phyloP scores from a whole-genome alignment of 805 yeast species.

The Myxozyma sirexii region DNA sequence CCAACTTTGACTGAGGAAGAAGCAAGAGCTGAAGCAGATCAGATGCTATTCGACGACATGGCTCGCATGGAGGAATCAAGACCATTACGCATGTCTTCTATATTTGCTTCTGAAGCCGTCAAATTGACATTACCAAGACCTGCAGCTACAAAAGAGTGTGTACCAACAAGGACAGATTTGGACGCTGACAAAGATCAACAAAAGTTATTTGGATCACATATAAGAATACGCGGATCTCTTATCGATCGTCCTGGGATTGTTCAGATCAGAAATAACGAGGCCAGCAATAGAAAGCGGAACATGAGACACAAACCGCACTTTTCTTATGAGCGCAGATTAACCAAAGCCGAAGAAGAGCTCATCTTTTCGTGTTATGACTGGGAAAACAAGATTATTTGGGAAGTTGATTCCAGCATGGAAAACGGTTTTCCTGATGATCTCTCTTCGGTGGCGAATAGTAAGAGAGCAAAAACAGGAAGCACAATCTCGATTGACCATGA shows the following conservation, averaged over 20 bases:
- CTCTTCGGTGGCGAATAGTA: neutral
- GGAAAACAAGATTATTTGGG: conserved; percentile 33
- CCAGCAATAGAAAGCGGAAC: neutral
- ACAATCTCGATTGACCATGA: conserved; percentile 13
- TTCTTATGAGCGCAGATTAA: neutral
- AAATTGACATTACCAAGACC: conserved; percentile 59
- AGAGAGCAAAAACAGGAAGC: neutral
- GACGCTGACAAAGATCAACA: conserved; percentile 68
- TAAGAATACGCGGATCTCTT: conserved; percentile 15
- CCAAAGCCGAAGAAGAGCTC: conserved; percentile 25
- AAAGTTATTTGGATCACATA: conserved; percentile 38
- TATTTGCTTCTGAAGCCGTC: conserved; percentile 66
- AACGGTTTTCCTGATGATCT: neutral
- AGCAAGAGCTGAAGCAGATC: conserved; percentile 5
- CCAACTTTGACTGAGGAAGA: conserved; percentile 7
- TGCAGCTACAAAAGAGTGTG: conserved; percentile 38
- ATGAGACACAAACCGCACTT: neutral
- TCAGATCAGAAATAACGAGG: neutral
- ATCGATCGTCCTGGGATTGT: conserved; percentile 27
- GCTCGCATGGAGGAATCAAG: conserved; percentile 11
- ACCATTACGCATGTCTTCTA: conserved; percentile 28
- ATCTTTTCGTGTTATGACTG: conserved; percentile 34
- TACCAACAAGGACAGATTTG: conserved; percentile 60
- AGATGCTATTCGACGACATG: conserved; percentile 21
- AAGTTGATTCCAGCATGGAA: conserved; percentile 14